Evolutionary conservation across 2,329 filamentous ascomycete species (phyloP).

Genomic region (Chalaropsis thielavioides): DNA sequence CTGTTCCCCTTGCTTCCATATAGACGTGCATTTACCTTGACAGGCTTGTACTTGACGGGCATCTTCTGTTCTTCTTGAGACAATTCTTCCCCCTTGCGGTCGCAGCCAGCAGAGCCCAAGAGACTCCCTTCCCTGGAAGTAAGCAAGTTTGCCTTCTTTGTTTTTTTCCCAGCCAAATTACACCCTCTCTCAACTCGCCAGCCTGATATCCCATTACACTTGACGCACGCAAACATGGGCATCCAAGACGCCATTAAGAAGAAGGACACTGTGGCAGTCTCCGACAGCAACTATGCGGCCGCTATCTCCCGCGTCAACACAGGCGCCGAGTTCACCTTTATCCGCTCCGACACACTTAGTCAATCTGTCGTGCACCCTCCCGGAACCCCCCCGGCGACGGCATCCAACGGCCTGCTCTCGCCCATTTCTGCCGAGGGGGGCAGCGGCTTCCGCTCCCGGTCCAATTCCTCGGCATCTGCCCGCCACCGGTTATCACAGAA

Average conservation of each 20-base stretch:
- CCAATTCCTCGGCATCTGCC: slow-evolving; percentile 33
- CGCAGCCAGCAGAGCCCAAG: not conserved
- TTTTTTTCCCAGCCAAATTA: not conserved
- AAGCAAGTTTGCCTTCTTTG: not conserved
- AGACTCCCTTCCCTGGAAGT: not conserved
- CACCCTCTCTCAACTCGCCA: not conserved
- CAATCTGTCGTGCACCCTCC: slow-evolving; percentile 68
- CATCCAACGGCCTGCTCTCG: slow-evolving; percentile 13
- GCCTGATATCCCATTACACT: not conserved
- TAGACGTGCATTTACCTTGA: no score
- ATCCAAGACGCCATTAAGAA: slow-evolving; percentile 41
- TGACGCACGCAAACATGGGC: slow-evolving; percentile 28
- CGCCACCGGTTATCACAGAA: slow-evolving; percentile 48
- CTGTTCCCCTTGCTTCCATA: not conserved
- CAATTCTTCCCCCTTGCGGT: not conserved
- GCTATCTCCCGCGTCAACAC: slow-evolving; percentile 26
- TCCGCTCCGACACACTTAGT: slow-evolving; percentile 68
- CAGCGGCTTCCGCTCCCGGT: slow-evolving; percentile 27
- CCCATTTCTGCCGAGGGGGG: slow-evolving; percentile 7
- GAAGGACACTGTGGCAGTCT: slow-evolving; percentile 33
- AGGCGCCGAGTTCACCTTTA: slow-evolving; percentile 61
- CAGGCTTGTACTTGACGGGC: not conserved
- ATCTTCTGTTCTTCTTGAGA: not conserved
- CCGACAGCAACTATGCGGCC: slow-evolving; percentile 25
- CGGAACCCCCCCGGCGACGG: slow-evolving; percentile 20